A percentile compares a stretch with the other conserved stretches of the same genome.
phyloP scores from a whole-genome alignment of 495 filamentous ascomycete genomes.

The Elasticomyces elasticus region DNA sequence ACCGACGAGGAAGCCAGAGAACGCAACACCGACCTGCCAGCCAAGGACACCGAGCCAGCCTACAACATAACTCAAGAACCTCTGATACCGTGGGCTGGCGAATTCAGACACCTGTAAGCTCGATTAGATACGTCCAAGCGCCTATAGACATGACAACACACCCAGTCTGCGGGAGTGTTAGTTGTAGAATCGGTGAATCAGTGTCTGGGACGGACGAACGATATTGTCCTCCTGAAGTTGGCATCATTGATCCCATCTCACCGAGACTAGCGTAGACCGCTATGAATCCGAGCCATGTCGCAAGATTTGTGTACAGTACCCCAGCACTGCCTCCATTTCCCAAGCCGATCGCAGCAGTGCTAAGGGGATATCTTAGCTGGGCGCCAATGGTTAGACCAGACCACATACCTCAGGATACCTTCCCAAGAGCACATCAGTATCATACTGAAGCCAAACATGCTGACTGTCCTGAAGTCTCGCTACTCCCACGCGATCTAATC shows the following conservation, averaged over 20 bases:
- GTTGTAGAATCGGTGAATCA: conserved; percentile 15
- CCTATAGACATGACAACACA: too few species aligned
- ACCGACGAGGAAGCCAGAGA: conserved; percentile 28
- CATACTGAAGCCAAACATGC: conserved; percentile 16
- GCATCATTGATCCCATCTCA: conserved; percentile 8
- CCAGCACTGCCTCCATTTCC: conserved; percentile 14
- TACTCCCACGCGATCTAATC: too few species aligned
- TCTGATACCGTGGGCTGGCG: too few species aligned
- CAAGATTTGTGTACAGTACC: conserved; percentile 14
- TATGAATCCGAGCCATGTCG: conserved; percentile 10
- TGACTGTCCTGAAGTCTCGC: conserved; percentile 11
- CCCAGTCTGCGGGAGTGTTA: too few species aligned
- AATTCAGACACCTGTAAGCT: too few species aligned
- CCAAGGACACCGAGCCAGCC: conserved; percentile 5
- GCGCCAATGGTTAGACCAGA: not conserved
- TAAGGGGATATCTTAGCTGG: too few species aligned
- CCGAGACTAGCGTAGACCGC: conserved; percentile 7
- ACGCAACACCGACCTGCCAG: conserved; percentile 18
- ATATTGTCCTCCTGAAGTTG: conserved; percentile 8
- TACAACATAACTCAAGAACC: conserved; percentile 12
- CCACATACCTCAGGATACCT: not conserved
- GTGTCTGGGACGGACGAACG: not conserved
- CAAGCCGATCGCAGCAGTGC: not conserved
- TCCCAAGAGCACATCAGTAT: conserved; percentile 19
- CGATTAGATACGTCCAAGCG: too few species aligned